phyloP scores from a whole-genome alignment of 73 alveolate genomes.

The Uronychia setigera region DNA sequence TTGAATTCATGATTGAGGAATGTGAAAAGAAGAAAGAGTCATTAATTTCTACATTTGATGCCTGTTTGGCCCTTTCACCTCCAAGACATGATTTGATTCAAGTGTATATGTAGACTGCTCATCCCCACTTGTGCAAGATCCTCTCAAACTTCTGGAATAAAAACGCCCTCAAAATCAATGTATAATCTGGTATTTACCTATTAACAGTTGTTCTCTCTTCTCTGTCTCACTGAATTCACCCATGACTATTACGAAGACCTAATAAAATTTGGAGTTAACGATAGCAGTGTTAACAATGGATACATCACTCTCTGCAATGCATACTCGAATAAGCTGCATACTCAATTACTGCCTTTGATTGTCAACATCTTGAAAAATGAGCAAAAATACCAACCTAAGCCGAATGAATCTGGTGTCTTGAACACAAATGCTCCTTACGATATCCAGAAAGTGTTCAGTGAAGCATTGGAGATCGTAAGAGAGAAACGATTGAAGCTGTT shows the following conservation, averaged over 20 bases:
- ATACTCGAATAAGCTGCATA: slow-evolving; percentile 52
- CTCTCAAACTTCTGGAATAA: slow-evolving; percentile 56
- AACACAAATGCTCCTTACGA: slow-evolving; percentile 64
- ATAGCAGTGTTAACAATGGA: slow-evolving; percentile 59
- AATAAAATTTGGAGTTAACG: slow-evolving; percentile 68
- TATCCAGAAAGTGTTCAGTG: slow-evolving; percentile 44
- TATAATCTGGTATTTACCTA: neutral
- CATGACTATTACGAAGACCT: slow-evolving; percentile 39
- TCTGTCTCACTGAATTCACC: slow-evolving; percentile 62
- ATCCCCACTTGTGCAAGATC: slow-evolving; percentile 52
- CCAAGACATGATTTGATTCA: slow-evolving; percentile 67
- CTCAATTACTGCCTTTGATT: slow-evolving; percentile 44
- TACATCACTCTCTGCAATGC: slow-evolving; percentile 47
- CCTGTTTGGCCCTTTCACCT: slow-evolving; percentile 70
- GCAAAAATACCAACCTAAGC: slow-evolving; percentile 35
- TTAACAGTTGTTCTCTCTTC: slow-evolving; percentile 10
- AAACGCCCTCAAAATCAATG: slow-evolving; percentile 26
- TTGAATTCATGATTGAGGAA: slow-evolving; percentile 38
- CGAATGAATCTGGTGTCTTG: slow-evolving; percentile 38
- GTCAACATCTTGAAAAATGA: slow-evolving; percentile 48
- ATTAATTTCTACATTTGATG: slow-evolving; percentile 65
- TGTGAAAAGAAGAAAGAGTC: slow-evolving; percentile 52
- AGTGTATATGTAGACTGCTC: slow-evolving; percentile 58
- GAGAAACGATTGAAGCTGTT: slow-evolving; percentile 54
- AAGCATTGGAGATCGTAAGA: slow-evolving; percentile 39